These are phyloP conservation scores for Pulveroboletus sp. DNA, from an alignment of 1,284 basidiomycete species.

Conservation along the genomic window DNA sequence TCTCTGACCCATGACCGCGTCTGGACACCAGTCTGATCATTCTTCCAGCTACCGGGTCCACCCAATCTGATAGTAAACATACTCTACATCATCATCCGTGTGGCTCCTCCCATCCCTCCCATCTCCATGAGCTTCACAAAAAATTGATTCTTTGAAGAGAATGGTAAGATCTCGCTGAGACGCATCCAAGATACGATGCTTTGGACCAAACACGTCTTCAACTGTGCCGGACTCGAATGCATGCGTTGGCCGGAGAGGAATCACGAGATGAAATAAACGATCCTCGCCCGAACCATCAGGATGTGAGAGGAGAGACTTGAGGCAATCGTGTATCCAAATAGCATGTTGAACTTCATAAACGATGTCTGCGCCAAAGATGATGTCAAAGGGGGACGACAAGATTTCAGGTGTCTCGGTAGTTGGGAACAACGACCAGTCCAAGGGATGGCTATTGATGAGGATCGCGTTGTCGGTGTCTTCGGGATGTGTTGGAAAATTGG, in stretches of 20 bases:
- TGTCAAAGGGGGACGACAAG: constrained; percentile 52
- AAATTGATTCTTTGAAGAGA: constrained; percentile 50
- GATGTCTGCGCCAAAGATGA: constrained; percentile 75
- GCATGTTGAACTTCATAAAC: constrained; percentile 74
- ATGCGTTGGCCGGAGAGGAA: constrained; percentile 72
- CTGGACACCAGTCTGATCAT: too few relatives aligned
- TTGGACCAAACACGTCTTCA: constrained; percentile 52
- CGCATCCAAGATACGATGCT: constrained; percentile 1
- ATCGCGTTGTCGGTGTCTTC: background rate
- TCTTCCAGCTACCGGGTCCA: constrained; percentile 53
- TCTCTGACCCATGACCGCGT: background rate
- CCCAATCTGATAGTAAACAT: constrained; percentile 66
- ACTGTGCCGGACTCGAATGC: constrained; percentile 57
- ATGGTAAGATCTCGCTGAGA: constrained; percentile 42
- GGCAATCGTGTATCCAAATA: constrained; percentile 62
- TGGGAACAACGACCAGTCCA: constrained; percentile 70
- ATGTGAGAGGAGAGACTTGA: constrained; percentile 53
- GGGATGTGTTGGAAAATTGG: constrained; percentile 51
- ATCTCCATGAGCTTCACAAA: constrained; percentile 50
- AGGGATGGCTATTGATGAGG: constrained; percentile 23
- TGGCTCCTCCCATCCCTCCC: constrained; percentile 19
- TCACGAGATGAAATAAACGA: constrained; percentile 66
- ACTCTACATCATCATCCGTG: constrained; percentile 53
- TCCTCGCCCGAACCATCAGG: constrained; percentile 30
- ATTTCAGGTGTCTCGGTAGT: constrained; percentile 11